These are phyloP conservation scores for Asterella californica DNA, from an alignment of 225 moss, liverwort and hornwort species.

Conservation along the genomic window DNA sequence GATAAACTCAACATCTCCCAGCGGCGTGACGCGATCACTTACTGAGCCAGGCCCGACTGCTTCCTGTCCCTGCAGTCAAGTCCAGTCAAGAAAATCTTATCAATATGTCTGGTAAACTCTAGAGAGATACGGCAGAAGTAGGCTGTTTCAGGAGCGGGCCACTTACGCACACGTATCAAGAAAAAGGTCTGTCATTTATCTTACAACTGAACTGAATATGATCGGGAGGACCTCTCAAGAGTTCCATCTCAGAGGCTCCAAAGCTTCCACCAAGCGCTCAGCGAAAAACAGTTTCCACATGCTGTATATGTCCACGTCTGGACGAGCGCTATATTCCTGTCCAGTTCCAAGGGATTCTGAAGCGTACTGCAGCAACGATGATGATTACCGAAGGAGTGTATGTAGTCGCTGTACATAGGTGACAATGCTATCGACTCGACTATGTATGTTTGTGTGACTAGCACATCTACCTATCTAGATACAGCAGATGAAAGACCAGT, in stretches of 20 bases:
- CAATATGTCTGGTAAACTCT: background rate
- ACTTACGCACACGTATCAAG: no score
- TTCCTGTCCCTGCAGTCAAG: conserved; percentile 28
- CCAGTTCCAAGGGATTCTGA: background rate
- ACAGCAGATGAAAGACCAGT: background rate
- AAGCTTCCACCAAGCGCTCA: background rate
- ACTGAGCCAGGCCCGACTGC: conserved; percentile 27
- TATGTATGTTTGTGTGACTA: background rate
- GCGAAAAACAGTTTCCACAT: background rate
- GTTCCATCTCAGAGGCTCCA: no score
- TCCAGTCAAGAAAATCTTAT: background rate
- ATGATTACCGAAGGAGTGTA: background rate
- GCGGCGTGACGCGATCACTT: conserved; percentile 25
- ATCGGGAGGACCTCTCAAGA: no score
- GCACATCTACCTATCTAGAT: no score
- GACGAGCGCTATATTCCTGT: no score
- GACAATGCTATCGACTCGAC: background rate
- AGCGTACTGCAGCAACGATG: background rate
- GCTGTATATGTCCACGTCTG: background rate
- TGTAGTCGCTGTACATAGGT: background rate
- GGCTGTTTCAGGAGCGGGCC: no score
- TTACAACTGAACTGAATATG: no score
- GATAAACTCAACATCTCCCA: conserved; percentile 32
- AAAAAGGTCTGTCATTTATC: no score
- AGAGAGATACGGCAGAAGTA: background rate